Evolutionary conservation across 371 early-diverging fungal species (phyloP).

Genomic region (Mortierella sp.): DNA sequence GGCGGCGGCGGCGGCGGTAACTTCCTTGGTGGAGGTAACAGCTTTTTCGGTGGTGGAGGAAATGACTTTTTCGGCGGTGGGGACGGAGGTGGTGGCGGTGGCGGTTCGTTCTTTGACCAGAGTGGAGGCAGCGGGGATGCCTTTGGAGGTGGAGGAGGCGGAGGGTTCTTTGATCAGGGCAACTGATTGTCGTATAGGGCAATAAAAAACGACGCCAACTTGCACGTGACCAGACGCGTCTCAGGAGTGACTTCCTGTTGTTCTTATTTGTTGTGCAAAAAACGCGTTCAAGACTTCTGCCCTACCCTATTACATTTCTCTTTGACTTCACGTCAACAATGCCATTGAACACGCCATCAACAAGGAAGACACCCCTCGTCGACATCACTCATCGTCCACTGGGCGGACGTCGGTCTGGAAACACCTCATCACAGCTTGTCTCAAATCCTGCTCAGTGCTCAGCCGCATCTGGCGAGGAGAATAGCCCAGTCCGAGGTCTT

Average conservation of each 20-base stretch:
- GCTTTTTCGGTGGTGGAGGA: not conserved
- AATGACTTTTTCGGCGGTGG: not conserved
- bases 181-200: too few relatives aligned
- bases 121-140: constrained; percentile 5
- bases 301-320: not conserved
- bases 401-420: constrained; percentile 24
- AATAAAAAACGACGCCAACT: constrained; percentile 2
- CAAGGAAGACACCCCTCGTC: constrained; percentile 25
- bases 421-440: constrained; percentile 11
- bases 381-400: constrained; percentile 44
- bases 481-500: constrained; percentile 28
- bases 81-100: not conserved
- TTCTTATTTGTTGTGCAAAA: not conserved
- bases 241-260: too few relatives aligned
- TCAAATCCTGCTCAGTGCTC: constrained; percentile 26
- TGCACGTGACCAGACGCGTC: too few relatives aligned
- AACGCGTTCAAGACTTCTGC: constrained; percentile 3
- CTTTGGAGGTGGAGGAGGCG: not conserved
- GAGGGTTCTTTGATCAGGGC: not conserved
- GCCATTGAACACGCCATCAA: constrained; percentile 20
- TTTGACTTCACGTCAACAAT: constrained; percentile 1
- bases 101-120: constrained; percentile 16
- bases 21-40: constrained; percentile 1
- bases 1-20: not conserved
- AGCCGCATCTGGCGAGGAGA: constrained; percentile 28